These are phyloP conservation scores for Gossypium gossypioides DNA, from an alignment of 441 rosid species.

Conservation along the genomic window DNA sequence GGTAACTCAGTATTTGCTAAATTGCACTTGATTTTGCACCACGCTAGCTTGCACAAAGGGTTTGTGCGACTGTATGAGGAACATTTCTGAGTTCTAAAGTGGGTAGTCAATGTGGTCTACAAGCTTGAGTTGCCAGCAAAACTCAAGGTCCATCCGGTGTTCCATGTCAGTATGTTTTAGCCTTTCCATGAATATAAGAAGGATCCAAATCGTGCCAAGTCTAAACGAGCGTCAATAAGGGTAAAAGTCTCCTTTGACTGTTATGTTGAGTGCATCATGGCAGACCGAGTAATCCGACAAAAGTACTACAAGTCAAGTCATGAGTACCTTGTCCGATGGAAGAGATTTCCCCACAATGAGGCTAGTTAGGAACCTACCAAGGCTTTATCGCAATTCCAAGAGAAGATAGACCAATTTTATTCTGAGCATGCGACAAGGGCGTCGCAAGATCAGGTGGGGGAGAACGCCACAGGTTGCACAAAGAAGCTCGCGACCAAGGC, in stretches of 20 bases:
- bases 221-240: neutral
- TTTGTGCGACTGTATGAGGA: neutral
- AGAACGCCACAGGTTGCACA: neutral
- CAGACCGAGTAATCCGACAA: neutral
- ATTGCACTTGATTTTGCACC: neutral
- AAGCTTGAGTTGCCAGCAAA: neutral
- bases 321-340: neutral
- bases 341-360: neutral
- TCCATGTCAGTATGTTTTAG: neutral
- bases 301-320: neutral
- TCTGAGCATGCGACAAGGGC: neutral
- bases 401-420: neutral
- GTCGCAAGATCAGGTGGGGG: neutral
- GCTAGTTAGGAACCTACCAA: neutral
- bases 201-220: neutral
- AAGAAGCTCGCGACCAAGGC: neutral
- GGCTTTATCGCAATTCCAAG: neutral
- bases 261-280: neutral
- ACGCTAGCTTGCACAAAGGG: neutral
- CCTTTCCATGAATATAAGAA: neutral
- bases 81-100: neutral
- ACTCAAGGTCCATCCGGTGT: neutral
- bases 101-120: neutral
- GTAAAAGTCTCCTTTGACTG: neutral
- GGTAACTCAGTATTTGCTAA: neutral